Conservation (phyloP, 2,329 filamentous ascomycete species). For the Penicillium sclerotiorum region DNA sequence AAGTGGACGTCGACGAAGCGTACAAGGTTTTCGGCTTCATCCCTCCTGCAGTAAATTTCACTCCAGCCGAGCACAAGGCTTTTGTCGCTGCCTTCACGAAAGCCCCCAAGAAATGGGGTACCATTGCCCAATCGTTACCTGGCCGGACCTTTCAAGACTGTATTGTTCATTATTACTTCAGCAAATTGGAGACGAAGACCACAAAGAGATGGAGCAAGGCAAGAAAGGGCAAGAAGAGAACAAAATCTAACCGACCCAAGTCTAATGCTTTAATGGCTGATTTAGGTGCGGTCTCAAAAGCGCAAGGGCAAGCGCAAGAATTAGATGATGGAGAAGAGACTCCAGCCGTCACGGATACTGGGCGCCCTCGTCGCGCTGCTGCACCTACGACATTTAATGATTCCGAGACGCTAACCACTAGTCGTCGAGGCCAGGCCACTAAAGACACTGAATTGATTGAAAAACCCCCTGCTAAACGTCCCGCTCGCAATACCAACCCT, state of each 20-base stretch:
- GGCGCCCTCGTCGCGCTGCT: slow-evolving; percentile 52
- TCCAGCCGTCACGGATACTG: slow-evolving; percentile 52
- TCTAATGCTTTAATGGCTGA: slow-evolving; percentile 54
- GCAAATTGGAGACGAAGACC: slow-evolving; percentile 53
- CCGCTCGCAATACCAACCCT: slow-evolving; percentile 35
- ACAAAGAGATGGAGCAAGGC: slow-evolving; percentile 52
- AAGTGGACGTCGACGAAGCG: slow-evolving; percentile 41
- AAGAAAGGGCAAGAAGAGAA: slow-evolving; percentile 33
- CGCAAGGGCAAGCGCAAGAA: too few species aligned
- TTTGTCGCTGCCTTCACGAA: slow-evolving; percentile 53
- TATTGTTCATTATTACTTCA: slow-evolving; percentile 55
- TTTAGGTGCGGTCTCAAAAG: slow-evolving; percentile 45
- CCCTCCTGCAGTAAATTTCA: slow-evolving; percentile 52
- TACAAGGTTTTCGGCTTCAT: slow-evolving; percentile 49
- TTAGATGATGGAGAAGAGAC: slow-evolving; percentile 49
- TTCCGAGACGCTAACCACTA: slow-evolving; percentile 29
- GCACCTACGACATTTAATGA: slow-evolving; percentile 50
- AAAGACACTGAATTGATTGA: slow-evolving; percentile 41
- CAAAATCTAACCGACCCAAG: slow-evolving; percentile 44
- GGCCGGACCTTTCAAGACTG: slow-evolving; percentile 52
- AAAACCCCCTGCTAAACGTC: slow-evolving; percentile 38
- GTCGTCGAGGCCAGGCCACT: slow-evolving; percentile 35
- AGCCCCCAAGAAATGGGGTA: slow-evolving; percentile 55
- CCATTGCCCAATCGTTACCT: slow-evolving; percentile 51
- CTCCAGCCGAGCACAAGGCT: slow-evolving; percentile 47